A percentile compares a stretch with the other conserved stretches of the same genome.
These are phyloP conservation scores for Blakeslea trispora DNA, from an alignment of 371 early-diverging fungal species.

Conservation along the genomic window DNA sequence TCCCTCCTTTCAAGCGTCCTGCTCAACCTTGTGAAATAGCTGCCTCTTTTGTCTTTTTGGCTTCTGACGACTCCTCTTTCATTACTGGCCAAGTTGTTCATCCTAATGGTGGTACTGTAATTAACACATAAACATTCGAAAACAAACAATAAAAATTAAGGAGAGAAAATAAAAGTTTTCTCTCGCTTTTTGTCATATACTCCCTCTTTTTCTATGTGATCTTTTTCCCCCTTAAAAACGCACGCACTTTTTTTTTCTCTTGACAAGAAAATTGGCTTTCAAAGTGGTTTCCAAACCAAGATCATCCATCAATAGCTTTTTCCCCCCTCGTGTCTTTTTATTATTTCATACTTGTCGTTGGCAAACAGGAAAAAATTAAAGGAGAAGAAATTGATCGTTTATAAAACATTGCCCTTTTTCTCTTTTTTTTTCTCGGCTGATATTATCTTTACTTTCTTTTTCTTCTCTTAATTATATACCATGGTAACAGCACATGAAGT, in stretches of 20 bases:
- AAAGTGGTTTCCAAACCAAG: background rate
- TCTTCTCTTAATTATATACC: slow-evolving; percentile 12
- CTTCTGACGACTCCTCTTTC: slow-evolving; percentile 62
- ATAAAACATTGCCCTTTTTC: slow-evolving; percentile 12
- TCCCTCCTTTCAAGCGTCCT: slow-evolving; percentile 69
- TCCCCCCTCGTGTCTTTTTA: slow-evolving; percentile 11
- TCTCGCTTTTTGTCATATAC: background rate
- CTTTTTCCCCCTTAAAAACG: background rate
- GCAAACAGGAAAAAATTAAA: background rate
- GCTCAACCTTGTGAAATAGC: slow-evolving; percentile 70
- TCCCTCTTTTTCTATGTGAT: background rate
- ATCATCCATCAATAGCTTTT: background rate
- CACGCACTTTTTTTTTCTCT: background rate
- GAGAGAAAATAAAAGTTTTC: background rate
- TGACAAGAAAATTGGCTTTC: background rate
- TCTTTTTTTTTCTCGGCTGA: slow-evolving; percentile 22
- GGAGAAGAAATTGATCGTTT: background rate
- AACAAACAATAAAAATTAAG: background rate
- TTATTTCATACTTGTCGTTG: slow-evolving; percentile 6
- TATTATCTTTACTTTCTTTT: slow-evolving; percentile 21
- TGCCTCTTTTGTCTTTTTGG: slow-evolving; percentile 63
- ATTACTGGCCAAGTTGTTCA: slow-evolving; percentile 66
- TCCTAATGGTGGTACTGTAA: slow-evolving; percentile 52
- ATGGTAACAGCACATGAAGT: slow-evolving; percentile 34
- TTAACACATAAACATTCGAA: slow-evolving; percentile 35